Percentiles rank a stretch among this genome's conserved stretches.
Evolutionary conservation across 2,329 filamentous ascomycete species (phyloP).

Genomic region (Ophiocordyceps robertsii): DNA sequence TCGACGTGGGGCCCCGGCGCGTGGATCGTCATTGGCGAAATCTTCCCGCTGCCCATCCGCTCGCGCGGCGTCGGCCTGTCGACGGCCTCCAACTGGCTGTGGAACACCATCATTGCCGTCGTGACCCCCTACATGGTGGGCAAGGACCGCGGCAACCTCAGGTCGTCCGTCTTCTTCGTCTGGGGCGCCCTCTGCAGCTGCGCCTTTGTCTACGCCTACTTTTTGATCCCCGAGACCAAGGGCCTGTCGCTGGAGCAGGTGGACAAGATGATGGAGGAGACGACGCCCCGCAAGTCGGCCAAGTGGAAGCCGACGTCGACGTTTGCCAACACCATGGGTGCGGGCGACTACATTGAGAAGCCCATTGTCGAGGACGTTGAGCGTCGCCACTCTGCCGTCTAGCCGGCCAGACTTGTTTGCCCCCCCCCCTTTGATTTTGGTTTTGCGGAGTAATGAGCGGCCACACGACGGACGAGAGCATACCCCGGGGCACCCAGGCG

Average conservation of each 20-base stretch:
- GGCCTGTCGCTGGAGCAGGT: constrained; percentile 68
- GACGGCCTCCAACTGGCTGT: constrained; percentile 84
- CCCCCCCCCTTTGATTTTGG: background rate
- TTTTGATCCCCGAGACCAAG: constrained; percentile 63
- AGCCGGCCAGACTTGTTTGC: constrained; percentile 5
- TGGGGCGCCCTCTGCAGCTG: constrained; percentile 55
- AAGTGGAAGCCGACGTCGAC: constrained; percentile 63
- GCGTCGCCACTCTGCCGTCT: constrained; percentile 17
- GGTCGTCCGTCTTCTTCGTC: constrained; percentile 60
- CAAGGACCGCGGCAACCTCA: constrained; percentile 47
- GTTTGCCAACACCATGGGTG: constrained; percentile 38
- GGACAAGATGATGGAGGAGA: constrained; percentile 83
- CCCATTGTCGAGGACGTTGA: constrained; percentile 12
- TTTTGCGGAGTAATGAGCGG: background rate
- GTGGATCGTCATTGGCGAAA: constrained; percentile 77
- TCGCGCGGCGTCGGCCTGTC: constrained; percentile 77
- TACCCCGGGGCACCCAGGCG: background rate
- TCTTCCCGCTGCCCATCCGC: constrained; percentile 81
- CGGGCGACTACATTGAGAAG: constrained; percentile 19
- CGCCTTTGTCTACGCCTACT: constrained; percentile 54
- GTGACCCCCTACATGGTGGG: constrained; percentile 64
- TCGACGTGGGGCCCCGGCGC: constrained; percentile 75
- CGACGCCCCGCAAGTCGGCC: constrained; percentile 59
- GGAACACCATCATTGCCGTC: constrained; percentile 62
- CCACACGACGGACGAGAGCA: background rate